Base-by-base conservation (phyloP, 2,329 filamentous ascomycete genomes). In the Exophiala calicioides region DNA sequence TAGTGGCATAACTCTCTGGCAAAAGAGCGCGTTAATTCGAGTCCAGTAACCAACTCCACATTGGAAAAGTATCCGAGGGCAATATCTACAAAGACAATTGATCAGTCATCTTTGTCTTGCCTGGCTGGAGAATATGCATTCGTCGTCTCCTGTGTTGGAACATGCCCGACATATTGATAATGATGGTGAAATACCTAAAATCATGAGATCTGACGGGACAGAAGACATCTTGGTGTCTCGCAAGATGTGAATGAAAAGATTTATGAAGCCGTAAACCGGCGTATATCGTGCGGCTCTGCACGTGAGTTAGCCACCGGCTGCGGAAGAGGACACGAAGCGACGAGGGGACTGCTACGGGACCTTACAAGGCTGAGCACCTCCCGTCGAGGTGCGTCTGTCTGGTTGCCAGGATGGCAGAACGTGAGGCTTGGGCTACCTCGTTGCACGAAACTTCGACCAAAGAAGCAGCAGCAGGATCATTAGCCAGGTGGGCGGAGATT, bases 1-100 rank as follows among this genome's bases (percentile, higher is more conserved):
- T 27, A 43, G 19, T 48, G 37, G 38, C 45, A 42, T 31, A 48
- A 21, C 15, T 48, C 45, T 34, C 45, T 23, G 12, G 32, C 45
- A 8, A 48, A 43, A 16, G 21, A 20, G 7, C 15, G 31, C 13
- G 45, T 35, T 26, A 48, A 10, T 21, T 42, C 38, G 15, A 48
- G 21, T 24, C 23, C 31, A 5, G 45, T 48, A 7, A 29, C 20
- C 12, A 43, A 43, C 27, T 48, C 45, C 12, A 48, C 30, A 31
- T 32, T 48, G 8, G 45, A 48, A n/a, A 48, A 42, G 38, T 48
- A 48, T 19, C 45, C 45, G 2, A 48, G 18, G 4, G 38, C 31
- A 26, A 48, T 23, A 18, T 48, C 45, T 48, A 21, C 8, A 37
- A 13, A 12, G 9, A 30, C 6, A 16, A 26, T 19, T 38, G 8